Conservation (phyloP, 345 rosid genomes). For the Arabis alpina region DNA sequence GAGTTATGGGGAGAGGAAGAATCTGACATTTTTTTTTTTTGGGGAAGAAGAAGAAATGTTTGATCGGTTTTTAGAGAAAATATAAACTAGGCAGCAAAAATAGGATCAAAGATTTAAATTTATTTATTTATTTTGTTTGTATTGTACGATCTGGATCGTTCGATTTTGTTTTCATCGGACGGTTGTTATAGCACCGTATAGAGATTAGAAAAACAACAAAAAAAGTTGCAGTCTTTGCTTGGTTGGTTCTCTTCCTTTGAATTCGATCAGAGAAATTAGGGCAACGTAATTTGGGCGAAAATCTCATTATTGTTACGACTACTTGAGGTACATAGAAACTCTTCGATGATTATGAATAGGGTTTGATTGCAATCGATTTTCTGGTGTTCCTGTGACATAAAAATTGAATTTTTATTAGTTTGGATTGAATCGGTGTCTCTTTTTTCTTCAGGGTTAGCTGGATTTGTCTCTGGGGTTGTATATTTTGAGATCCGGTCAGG, state of each 20-base stretch:
- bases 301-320: conserved; percentile 18
- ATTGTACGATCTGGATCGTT: background rate
- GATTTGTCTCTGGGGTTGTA: conserved; percentile 28
- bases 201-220: background rate
- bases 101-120: conserved; percentile 27
- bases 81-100: no score
- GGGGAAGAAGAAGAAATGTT: background rate
- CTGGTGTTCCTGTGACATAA: background rate
- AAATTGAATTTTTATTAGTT: background rate
- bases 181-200: conserved; percentile 28
- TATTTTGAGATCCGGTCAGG: conserved; percentile 31
- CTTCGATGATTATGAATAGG: background rate
- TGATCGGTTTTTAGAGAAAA: conserved; percentile 20
- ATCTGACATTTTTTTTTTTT: conserved; percentile 38
- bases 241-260: conserved; percentile 30
- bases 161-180: conserved; percentile 16
- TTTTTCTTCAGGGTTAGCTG: conserved; percentile 24
- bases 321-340: conserved; percentile 30
- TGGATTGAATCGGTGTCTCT: conserved; percentile 17
- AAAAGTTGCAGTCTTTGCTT: background rate
- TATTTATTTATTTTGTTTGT: background rate
- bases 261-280: conserved; percentile 38
- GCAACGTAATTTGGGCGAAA: conserved; percentile 30
- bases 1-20: conserved; percentile 35
- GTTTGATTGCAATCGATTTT: conserved; percentile 8